Base-by-base conservation (phyloP, 192 early-diverging fungal genomes). In the Coemansia sp. region DNA sequence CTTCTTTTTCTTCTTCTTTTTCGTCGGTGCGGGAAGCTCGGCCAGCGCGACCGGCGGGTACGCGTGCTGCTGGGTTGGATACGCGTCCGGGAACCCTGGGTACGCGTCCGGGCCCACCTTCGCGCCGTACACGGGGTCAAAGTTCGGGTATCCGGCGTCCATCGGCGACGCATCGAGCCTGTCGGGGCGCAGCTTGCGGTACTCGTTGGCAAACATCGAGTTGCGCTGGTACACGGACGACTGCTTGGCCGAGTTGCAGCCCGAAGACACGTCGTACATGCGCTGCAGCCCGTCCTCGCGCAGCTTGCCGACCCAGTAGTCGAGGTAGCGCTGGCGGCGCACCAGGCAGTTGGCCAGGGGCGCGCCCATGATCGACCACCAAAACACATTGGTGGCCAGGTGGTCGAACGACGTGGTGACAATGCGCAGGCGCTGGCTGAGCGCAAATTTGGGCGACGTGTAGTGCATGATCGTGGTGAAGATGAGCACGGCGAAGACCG, bases 301-400 rank as follows among this genome's bases (percentile, higher is more conserved):
- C 27, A 70, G 46, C 40, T 53, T 70, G 19, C 9, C 29, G 0
- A 55, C 17, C 68, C 68, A 76, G 44, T n/a, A 2, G 8, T 29
- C 40, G 21, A 69, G 43, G 35, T 69, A 69, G 17, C 9, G 20
- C 21, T 64, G 26, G 14, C 55, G 35, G 40, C 44, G 39, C 34
- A 61, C 47, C 11, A 69, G 5, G 41, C 73, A 65, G 9, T 64
- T 63, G 35, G 27, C 50, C 14, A 76, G 0, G 1, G 73, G 66
- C 10, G 55, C 47, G 1, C 40, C 65, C 73, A 76, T 76, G 21
- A 69, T 53, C 1, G 38, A 21, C 73, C 73, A 76, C 65, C 70
- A 79, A 8, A 62, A 48, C 5, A 62, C 10, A 5, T 65, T 61
- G 10, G 54, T 41, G 9, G 65, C 50, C 12, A 69, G 22, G 14